Base-by-base conservation (phyloP, 352 stramenopile genomes). In the Saprolegnia parasitica region DNA sequence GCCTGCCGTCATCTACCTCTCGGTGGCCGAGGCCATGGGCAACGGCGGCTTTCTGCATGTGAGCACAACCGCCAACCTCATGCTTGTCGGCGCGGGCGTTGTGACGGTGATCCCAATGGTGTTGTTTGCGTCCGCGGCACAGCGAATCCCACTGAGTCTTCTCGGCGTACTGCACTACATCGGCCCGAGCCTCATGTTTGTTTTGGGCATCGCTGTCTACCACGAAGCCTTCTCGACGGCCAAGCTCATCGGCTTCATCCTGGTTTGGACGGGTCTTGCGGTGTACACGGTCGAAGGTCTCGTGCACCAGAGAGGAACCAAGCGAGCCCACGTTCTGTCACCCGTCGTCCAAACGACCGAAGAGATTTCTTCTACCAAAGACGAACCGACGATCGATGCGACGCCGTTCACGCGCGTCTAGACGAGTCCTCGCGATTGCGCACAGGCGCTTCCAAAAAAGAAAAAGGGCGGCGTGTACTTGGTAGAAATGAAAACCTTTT, bases 111-210 rank as follows among this genome's bases (percentile, higher is more conserved):
- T 61, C 15, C 63, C 63, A n/a, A 23, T 56, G 16, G 18, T 70
- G 8, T 37, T 70, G 5, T 70, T 46, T 37, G n/a, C 63, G 20
- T 49, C 45, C 21, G 63, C 63, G 5, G 63, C 63, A 0, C 42
- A 70, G 37, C 29, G 45, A 8, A 60, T 70, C 23, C 29, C 63
- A 21, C 49, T 70, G 15, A 61, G n/a, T 5, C 13, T 70, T 20
- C 40, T 70, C 4, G 63, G 63, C 29, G 21, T 70, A 9, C 15
- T 70, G 13, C 63, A 70, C 18, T 70, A 70, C 54, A 70, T 61
- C 10, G 49, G 18, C 13, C 63, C 63, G n/a, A 70, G 18, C 32
- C 10, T 70, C 20, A 20, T 45, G 46, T 70, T 70, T 35, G 10
- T 70, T n/a, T 13, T 61, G 20, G 63, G 63, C 9, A 39, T 70